phyloP scores from a whole-genome alignment of 495 filamentous ascomycete species.

The Hypoxylon perforatum region DNA sequence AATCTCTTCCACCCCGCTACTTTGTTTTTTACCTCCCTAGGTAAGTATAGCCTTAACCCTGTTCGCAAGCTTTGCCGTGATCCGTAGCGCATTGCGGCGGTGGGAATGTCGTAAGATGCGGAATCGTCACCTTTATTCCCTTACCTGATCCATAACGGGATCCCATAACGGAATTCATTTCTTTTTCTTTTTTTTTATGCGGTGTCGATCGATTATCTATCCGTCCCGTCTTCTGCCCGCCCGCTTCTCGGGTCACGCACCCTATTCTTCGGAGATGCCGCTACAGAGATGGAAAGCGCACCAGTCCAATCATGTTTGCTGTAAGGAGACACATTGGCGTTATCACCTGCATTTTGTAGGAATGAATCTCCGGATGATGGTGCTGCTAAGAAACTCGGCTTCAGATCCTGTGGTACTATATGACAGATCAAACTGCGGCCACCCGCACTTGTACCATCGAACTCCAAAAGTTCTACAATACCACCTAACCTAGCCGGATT shows the following conservation, averaged over 20 bases:
- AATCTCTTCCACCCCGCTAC: background rate
- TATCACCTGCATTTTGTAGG: conserved; percentile 17
- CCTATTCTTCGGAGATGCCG: conserved; percentile 21
- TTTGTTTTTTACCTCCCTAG: background rate
- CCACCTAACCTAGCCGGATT: conserved; percentile 14
- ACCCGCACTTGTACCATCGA: background rate
- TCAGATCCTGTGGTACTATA: conserved; percentile 16
- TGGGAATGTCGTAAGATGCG: background rate
- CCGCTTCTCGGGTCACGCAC: background rate
- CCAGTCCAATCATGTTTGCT: conserved; percentile 21
- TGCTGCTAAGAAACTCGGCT: background rate
- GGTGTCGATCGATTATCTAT: conserved; percentile 18
- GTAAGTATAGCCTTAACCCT: background rate
- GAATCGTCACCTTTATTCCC: background rate
- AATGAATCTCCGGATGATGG: conserved; percentile 16
- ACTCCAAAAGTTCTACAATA: conserved; percentile 6
- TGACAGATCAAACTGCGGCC: conserved; percentile 30
- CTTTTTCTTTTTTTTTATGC: background rate
- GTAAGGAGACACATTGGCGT: background rate
- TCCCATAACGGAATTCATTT: too few relatives aligned
- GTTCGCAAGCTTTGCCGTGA: background rate
- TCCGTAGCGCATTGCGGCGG: background rate
- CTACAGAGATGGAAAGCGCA: conserved; percentile 8
- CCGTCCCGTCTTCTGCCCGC: conserved; percentile 13
- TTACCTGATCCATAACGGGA: background rate